Evolutionary conservation across 441 rosid genomes (phyloP).

Genomic region (Geranium incanum): DNA sequence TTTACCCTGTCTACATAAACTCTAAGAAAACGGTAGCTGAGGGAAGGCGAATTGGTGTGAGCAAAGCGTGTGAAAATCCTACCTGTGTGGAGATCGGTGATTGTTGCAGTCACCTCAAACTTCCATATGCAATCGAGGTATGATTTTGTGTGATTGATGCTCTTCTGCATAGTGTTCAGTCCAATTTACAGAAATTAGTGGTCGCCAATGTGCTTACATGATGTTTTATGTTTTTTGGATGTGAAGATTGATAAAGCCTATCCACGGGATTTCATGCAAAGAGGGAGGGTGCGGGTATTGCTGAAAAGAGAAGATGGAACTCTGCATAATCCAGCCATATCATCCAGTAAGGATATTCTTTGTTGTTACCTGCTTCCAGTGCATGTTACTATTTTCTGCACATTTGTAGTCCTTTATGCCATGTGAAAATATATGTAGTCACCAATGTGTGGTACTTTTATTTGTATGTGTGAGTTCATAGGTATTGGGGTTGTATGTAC

Average conservation of each 20-base stretch:
- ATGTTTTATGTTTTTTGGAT: neutral
- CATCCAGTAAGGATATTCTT: constrained; percentile 49
- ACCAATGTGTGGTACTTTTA: neutral
- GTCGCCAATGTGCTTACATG: neutral
- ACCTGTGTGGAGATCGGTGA: constrained; percentile 66
- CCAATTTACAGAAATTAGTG: neutral
- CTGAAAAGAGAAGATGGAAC: constrained; percentile 85
- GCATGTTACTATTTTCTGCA: neutral
- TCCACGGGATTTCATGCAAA: constrained; percentile 93
- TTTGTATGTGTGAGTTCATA: neutral
- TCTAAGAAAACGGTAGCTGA: constrained; percentile 78
- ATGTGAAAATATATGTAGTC: neutral
- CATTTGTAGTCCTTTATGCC: neutral
- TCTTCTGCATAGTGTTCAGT: neutral
- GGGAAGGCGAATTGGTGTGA: constrained; percentile 57
- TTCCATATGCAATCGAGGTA: constrained; percentile 65
- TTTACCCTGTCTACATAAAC: constrained; percentile 76
- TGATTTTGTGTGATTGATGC: constrained; percentile 2
- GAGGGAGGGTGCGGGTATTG: constrained; percentile 80
- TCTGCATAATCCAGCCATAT: constrained; percentile 62
- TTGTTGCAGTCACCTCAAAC: constrained; percentile 60
- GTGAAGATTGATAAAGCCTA: constrained; percentile 84
- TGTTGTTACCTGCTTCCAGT: neutral
- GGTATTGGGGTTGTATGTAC: neutral
- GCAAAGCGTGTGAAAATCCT: constrained; percentile 73